Evolutionary conservation across 768 basidiomycete genomes (phyloP), one percentile per base, ranked within the genome.

Genomic region (Boletus edulis): DNA sequence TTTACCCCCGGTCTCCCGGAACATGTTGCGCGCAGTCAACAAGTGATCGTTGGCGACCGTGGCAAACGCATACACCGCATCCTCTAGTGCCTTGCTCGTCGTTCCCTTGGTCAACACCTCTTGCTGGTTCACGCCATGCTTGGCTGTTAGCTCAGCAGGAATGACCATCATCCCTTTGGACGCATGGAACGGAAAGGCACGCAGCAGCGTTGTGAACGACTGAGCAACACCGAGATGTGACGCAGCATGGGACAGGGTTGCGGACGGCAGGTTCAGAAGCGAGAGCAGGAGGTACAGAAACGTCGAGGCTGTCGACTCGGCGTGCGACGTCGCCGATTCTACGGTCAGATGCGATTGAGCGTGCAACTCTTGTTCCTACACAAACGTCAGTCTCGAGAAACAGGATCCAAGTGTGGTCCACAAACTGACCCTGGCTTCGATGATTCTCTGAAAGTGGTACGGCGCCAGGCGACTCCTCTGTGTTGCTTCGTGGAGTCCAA

Each of bases 31-130:
- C 17, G 90, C 89, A 3, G 88, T 89, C 54, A 81, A 71, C 59
- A 94, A 67, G 67, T 94, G 84, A 70, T 92, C 89, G 70, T 91
- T 87, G 29, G 89, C 91, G 22, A 86, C 67, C 10, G 84, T 85
- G 34, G 92, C 91, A 70, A 93, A 85, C 63, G 92, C 89, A 64
- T 82, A 94, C 29, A 90, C 87, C 0, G 91, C 91, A 55, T 91
- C 86, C 46, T 83, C 83, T 15, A 94, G 75, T 2, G 83, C 87
- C 45, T 78, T 70, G 42, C 84, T 84, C 11, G 73, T 61, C 41
- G 57, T 62, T 5, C 84, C 84, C 32, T 73, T 72, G 42, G 83
- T 77, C 64, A 91, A 85, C 15, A 94, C 83, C 15, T 89, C 86
- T 66, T 94, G 90, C 68, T 92, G 90, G 57, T 76, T 81, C 18